phyloP scores from a whole-genome alignment of 192 early-diverging fungal species.

The Pilobolus umbonatus region DNA sequence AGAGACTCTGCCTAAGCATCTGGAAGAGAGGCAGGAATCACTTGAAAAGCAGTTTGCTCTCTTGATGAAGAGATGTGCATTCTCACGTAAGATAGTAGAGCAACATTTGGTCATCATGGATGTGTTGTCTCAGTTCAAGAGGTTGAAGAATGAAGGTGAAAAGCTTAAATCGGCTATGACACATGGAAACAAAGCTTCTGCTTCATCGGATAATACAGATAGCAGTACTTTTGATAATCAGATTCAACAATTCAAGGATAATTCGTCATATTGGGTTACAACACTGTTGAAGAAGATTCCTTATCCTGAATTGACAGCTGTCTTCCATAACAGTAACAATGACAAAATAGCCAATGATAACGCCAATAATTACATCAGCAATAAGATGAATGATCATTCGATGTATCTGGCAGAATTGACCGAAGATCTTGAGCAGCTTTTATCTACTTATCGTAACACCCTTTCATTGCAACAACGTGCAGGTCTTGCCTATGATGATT shows the following conservation, averaged over 20 bases:
- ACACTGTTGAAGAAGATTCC: slow-evolving; percentile 1
- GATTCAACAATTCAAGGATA: slow-evolving; percentile 14
- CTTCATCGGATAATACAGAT: not conserved
- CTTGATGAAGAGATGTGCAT: slow-evolving; percentile 26
- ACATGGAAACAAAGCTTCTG: not conserved
- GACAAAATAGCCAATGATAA: slow-evolving; percentile 15
- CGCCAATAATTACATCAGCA: slow-evolving; percentile 21
- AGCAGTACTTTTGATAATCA: slow-evolving; percentile 9
- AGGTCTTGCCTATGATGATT: slow-evolving; percentile 25
- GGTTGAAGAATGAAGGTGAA: slow-evolving; percentile 21
- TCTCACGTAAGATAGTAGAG: slow-evolving; percentile 32
- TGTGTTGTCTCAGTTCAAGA: slow-evolving; percentile 22
- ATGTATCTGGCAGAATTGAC: slow-evolving; percentile 21
- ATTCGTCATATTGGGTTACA: slow-evolving; percentile 10
- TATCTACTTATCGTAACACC: slow-evolving; percentile 23
- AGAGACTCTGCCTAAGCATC: slow-evolving; percentile 25
- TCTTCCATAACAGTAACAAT: slow-evolving; percentile 1
- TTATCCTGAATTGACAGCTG: slow-evolving; percentile 7
- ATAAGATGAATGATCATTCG: slow-evolving; percentile 10
- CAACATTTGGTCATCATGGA: slow-evolving; percentile 36
- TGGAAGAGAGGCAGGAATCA: slow-evolving; percentile 29
- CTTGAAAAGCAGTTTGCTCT: slow-evolving; percentile 31
- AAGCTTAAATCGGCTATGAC: not conserved
- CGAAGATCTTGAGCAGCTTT: slow-evolving; percentile 22
- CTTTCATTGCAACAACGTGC: slow-evolving; percentile 29